These are phyloP conservation scores for Eutrema salsugineum DNA, from an alignment of 441 rosid species.

Conservation along the genomic window DNA sequence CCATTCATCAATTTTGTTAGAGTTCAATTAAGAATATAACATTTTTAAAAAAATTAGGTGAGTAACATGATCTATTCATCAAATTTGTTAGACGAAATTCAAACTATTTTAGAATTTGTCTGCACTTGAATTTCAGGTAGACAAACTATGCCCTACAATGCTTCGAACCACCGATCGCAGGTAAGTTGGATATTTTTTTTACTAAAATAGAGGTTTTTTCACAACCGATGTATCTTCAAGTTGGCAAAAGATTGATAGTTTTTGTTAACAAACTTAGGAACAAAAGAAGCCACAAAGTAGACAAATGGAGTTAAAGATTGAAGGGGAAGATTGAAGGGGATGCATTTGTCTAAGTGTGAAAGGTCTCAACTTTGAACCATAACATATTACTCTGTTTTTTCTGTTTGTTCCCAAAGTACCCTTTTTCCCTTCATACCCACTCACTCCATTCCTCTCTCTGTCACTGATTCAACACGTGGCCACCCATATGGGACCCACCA, in stretches of 20 bases:
- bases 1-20: too few species aligned
- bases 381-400: background rate
- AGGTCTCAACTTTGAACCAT: conserved; percentile 22
- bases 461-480: conserved; percentile 34
- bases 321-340: conserved; percentile 21
- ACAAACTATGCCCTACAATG: background rate
- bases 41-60: too few species aligned
- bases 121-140: background rate
- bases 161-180: background rate
- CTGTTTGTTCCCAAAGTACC: conserved; percentile 5
- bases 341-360: conserved; percentile 28
- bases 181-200: background rate
- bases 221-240: background rate
- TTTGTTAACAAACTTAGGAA: conserved; percentile 13
- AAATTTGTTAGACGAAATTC: background rate
- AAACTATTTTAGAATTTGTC: background rate
- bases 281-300: conserved; percentile 1
- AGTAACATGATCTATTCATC: too few species aligned
- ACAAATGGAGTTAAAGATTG: conserved; percentile 11
- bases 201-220: background rate
- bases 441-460: conserved; percentile 12
- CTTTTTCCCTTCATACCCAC: conserved; percentile 1
- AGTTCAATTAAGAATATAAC: too few species aligned
- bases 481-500: background rate
- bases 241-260: conserved; percentile 1